Conservation (phyloP, 2,329 filamentous ascomycete genomes). For the Cladosporium sp. region DNA sequence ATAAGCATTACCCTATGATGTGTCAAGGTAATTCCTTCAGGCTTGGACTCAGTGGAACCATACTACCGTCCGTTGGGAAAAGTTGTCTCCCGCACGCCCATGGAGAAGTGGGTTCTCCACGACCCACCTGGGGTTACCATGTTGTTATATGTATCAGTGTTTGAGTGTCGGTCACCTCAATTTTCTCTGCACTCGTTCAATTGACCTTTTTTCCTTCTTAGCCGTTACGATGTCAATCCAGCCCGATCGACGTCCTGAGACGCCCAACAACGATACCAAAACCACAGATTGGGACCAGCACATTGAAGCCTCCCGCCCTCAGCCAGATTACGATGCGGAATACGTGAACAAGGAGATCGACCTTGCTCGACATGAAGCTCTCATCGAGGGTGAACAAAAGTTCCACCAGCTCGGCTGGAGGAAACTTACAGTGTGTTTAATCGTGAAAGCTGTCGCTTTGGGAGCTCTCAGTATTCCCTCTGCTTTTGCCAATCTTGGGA, state of each 20-base stretch:
- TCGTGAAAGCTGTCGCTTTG: constrained; percentile 57
- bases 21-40: constrained; percentile 3
- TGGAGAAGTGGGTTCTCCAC: constrained; percentile 2
- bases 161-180: not conserved
- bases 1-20: constrained; percentile 8
- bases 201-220: not conserved
- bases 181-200: not conserved
- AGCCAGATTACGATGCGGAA: not conserved
- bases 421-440: constrained; percentile 41
- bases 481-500: constrained; percentile 51
- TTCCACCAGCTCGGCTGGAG: constrained; percentile 48
- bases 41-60: not conserved
- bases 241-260: not conserved
- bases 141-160: not conserved
- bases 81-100: constrained; percentile 2
- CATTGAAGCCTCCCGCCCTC: not conserved
- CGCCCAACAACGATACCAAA: not conserved
- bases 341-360: constrained; percentile 31
- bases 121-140: not conserved
- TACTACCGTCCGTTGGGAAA: not conserved
- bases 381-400: constrained; percentile 30
- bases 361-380: constrained; percentile 27
- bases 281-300: not conserved
- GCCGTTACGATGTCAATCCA: constrained; percentile 5
- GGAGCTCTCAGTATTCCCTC: constrained; percentile 56